Conservation (phyloP, 192 early-diverging fungal species). For the Coemansia erecta region DNA sequence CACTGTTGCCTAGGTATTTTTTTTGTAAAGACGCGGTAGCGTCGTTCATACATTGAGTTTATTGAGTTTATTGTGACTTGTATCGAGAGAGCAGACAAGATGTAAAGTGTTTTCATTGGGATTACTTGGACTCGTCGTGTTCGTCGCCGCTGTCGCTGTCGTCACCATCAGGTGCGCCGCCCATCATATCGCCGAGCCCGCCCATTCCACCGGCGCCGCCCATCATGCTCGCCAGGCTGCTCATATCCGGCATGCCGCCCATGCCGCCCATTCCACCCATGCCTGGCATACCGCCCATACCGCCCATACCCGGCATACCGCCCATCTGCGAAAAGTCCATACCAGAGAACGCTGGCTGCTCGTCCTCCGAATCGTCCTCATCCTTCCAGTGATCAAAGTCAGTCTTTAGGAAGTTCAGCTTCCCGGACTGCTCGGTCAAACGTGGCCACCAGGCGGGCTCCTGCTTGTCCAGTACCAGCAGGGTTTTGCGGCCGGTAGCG, state of each 20-base stretch:
- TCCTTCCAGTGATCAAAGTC: constrained; percentile 91
- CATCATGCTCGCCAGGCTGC: constrained; percentile 5
- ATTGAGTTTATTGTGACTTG: no score
- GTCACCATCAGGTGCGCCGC: constrained; percentile 6
- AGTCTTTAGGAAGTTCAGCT: constrained; percentile 79
- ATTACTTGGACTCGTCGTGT: constrained; percentile 1
- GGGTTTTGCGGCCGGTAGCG: constrained; percentile 62
- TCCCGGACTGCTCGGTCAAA: constrained; percentile 64
- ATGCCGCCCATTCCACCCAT: constrained; percentile 46
- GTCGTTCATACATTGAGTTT: no score
- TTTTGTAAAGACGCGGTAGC: not conserved
- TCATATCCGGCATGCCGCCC: constrained; percentile 15
- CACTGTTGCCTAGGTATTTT: constrained; percentile 3
- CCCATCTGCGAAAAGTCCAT: constrained; percentile 68
- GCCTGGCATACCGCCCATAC: constrained; percentile 59
- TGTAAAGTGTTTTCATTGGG: no score
- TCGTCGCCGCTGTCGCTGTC: constrained; percentile 15
- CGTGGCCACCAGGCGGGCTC: constrained; percentile 81
- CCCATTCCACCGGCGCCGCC: constrained; percentile 15
- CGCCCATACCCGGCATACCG: constrained; percentile 54
- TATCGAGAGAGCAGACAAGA: no score
- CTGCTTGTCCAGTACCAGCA: constrained; percentile 73
- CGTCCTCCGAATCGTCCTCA: constrained; percentile 90
- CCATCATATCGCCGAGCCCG: constrained; percentile 22
- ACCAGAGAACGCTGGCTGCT: constrained; percentile 49